These are phyloP conservation scores for Fusarium beomiforme DNA, from an alignment of 2,329 filamentous ascomycete species.

Conservation along the genomic window DNA sequence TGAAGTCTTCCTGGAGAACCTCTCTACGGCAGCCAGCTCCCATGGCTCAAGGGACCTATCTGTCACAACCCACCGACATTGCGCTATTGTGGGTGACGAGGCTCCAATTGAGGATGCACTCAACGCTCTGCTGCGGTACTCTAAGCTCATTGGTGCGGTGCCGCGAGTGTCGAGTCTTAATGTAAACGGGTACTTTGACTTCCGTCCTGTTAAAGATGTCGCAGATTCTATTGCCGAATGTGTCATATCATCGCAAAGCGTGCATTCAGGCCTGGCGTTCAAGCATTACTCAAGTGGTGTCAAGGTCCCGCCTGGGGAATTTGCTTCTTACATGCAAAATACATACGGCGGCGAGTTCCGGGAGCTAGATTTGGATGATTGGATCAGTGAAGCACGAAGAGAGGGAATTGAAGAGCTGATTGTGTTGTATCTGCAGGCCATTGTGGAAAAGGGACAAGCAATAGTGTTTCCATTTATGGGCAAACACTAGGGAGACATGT, in stretches of 20 bases:
- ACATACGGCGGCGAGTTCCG: background rate
- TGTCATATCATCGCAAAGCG: background rate
- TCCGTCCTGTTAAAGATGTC: background rate
- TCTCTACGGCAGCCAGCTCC: background rate
- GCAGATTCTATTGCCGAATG: background rate
- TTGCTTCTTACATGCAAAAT: background rate
- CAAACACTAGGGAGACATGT: background rate
- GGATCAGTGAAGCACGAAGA: background rate
- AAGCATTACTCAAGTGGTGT: background rate
- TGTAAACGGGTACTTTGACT: background rate
- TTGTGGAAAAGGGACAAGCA: background rate
- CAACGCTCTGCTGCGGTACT: background rate
- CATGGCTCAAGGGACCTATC: fast-evolving
- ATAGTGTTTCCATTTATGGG: background rate
- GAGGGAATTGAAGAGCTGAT: background rate
- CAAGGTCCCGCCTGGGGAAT: background rate
- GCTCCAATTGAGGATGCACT: background rate
- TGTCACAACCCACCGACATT: background rate
- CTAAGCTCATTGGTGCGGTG: background rate
- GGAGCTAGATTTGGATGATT: background rate
- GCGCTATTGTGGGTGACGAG: background rate
- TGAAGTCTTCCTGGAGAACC: background rate
- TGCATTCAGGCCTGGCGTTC: background rate
- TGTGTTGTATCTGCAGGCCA: background rate
- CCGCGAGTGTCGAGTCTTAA: background rate